phyloP scores from a whole-genome alignment of 257 asterid species.

The Verbascum thapsus region DNA sequence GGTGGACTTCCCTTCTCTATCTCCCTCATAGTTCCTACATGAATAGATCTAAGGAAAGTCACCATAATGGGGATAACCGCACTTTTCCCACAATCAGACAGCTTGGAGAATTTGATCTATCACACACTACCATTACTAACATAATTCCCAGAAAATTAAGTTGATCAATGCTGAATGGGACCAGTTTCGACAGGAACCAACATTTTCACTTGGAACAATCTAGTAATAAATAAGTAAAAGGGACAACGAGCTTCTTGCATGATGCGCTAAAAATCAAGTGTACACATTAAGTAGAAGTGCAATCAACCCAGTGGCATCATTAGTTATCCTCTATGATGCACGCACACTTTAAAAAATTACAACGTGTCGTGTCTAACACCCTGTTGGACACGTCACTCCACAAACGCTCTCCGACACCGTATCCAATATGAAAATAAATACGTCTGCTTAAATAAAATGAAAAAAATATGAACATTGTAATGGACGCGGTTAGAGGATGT shows the following conservation, averaged over 20 bases:
- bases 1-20: neutral
- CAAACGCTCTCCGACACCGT: no score
- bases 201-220: neutral
- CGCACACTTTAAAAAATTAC: no score
- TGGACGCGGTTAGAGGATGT: no score
- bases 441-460: no score
- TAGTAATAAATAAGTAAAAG: neutral
- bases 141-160: neutral
- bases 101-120: constrained; percentile 5
- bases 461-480: no score
- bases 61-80: neutral
- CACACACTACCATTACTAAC: constrained; percentile 1
- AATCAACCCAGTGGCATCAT: neutral
- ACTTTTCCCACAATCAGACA: constrained; percentile 13
- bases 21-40: neutral
- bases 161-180: constrained; percentile 1
- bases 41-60: neutral
- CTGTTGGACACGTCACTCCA: no score
- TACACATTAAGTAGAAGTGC: neutral
- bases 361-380: no score
- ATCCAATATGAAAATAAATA: no score
- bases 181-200: neutral
- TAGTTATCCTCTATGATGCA: neutral
- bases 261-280: constrained; percentile 5
- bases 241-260: neutral